phyloP scores from a whole-genome alignment of 2,329 filamentous ascomycete species.

The Fusarium brevicatenulatum region DNA sequence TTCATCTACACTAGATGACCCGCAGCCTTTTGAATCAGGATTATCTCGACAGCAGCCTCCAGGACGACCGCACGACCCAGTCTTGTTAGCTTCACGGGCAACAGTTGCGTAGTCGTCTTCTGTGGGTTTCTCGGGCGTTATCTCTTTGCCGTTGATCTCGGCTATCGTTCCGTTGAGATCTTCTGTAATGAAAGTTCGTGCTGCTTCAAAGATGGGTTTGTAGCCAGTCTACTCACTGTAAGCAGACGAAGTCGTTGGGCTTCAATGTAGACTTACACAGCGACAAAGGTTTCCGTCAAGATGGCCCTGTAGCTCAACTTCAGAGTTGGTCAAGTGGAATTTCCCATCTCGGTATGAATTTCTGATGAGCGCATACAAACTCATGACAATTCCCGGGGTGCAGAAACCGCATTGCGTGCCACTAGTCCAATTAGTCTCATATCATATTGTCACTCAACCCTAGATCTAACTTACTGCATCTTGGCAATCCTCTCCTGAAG shows the following conservation, averaged over 20 bases:
- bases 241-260: no score
- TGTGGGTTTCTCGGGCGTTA: background rate
- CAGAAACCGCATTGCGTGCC: background rate
- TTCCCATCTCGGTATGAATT: background rate
- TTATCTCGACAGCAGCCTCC: background rate
- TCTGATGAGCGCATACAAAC: background rate
- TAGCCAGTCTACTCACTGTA: background rate
- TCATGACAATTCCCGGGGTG: background rate
- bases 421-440: background rate
- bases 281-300: background rate
- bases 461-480: conserved; percentile 5
- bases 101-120: background rate
- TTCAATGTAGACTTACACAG: no score
- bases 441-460: accelerated
- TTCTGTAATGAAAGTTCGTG: background rate
- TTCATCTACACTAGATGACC: background rate
- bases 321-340: background rate
- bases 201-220: conserved; percentile 5
- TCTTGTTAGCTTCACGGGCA: background rate
- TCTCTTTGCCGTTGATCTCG: background rate
- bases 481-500: background rate
- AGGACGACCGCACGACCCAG: background rate
- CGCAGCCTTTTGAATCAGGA: background rate
- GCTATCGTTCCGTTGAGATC: background rate
- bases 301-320: background rate